Base-by-base conservation (phyloP, 106 monocot genomes). In the Dendrobium catenatum region DNA sequence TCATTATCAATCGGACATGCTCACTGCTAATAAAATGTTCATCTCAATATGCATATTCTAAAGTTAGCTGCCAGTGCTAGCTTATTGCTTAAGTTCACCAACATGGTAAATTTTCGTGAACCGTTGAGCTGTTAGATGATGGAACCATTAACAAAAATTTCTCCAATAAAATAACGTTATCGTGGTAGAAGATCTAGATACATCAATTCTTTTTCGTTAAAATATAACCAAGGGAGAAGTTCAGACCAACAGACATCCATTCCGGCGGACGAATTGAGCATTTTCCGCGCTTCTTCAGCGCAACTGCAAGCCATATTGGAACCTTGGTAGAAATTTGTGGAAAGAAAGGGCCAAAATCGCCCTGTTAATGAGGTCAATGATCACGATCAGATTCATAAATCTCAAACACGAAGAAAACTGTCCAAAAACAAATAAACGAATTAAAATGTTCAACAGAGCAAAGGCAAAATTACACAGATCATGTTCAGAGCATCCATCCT, bases 251-350 rank as follows among this genome's bases (percentile, higher is more conserved):
- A 33, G 88, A 82, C 92, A 92, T 87, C 92, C 89, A 92, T 42
- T 92, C 89, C 0, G 92, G 92, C 2, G 86, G 42, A 54, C 89
- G 86, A 68, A 92, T 73, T 4, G 87, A 80, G 76, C 92, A 92
- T 70, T 92, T 92, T 8, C 89, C 88, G 43, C 92, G 89, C 61
- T 84, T 89, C 82, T 89, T 92, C 46, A 89, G 78, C 76, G 92
- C 92, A 6, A 89, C 86, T 0, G 93, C 93, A 17, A 96, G 89
- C 95, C 95, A 96, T 19, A 96, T 83, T 26, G 95, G 95, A 49
- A 92, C 92, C 77, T 86, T 86, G 37, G 88, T 72, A 44, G 92
- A 78, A 54, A 89, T 87, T 81, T 89, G 89, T 1, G 92, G 92
- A 43, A 82, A 78, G 76, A 92, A 92, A 9, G 92, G 92, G 72